Evolutionary conservation across 1,284 basidiomycete genomes (phyloP).

Genomic region (Rhodotorula sp.): DNA sequence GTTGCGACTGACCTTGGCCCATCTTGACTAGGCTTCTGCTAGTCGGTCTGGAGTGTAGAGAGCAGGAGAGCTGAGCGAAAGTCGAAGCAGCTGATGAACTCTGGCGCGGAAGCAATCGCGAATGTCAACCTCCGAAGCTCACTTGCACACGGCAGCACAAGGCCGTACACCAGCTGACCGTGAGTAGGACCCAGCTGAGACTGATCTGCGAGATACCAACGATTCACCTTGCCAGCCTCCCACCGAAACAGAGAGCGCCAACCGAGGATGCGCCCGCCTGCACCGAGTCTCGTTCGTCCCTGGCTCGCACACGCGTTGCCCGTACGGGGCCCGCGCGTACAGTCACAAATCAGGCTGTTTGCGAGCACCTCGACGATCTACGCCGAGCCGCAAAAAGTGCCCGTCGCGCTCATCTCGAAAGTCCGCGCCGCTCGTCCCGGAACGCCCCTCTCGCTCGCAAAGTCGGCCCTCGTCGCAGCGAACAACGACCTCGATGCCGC

Average conservation of each 20-base stretch:
- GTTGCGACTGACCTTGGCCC: constrained; percentile 10
- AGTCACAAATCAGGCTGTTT: not conserved
- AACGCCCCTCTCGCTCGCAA: constrained; percentile 78
- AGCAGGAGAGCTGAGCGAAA: not conserved
- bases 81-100: not conserved
- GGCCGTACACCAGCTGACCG: too few species aligned
- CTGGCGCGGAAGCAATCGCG: not conserved
- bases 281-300: not conserved
- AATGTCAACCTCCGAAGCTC: not conserved
- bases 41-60: not conserved
- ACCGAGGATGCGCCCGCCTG: not conserved
- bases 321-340: not conserved
- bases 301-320: too few species aligned
- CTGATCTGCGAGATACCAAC: not conserved
- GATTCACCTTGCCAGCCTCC: not conserved
- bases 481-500: constrained; percentile 74
- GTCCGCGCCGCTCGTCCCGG: constrained; percentile 64
- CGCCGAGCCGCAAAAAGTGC: constrained; percentile 40
- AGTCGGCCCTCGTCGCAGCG: constrained; percentile 74
- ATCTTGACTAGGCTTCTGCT: not conserved
- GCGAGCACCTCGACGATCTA: not conserved
- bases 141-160: not conserved
- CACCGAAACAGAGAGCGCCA: not conserved
- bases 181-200: not conserved
- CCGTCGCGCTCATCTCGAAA: constrained; percentile 76